Evolutionary conservation across 2,329 filamentous ascomycete species (phyloP).

Genomic region (Bipolaris oryzae): DNA sequence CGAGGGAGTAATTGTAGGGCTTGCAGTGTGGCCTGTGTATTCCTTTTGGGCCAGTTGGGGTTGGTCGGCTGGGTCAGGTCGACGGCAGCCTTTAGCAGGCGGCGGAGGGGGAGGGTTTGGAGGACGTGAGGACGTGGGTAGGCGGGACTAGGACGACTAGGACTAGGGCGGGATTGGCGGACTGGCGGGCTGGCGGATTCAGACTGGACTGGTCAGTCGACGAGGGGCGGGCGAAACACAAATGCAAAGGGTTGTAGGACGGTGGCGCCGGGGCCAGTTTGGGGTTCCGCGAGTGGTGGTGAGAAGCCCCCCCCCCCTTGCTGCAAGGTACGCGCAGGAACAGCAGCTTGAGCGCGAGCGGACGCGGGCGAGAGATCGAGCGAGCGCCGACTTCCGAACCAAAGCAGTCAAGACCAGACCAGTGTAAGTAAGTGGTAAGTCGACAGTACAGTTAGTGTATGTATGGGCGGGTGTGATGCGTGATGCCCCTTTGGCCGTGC

Average conservation of each 20-base stretch:
- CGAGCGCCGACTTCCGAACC: constrained; percentile 23
- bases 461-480: constrained; percentile 2
- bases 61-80: neutral
- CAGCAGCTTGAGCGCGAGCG: constrained; percentile 13
- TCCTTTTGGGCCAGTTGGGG: neutral
- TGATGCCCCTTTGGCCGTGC: constrained; percentile 40
- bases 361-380: constrained; percentile 32
- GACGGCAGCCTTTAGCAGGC: neutral
- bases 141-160: neutral
- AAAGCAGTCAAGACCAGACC: too few relatives aligned
- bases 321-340: constrained; percentile 47
- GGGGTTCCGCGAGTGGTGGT: constrained; percentile 37
- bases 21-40: neutral
- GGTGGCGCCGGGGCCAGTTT: constrained; percentile 28
- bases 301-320: constrained; percentile 27
- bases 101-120: neutral
- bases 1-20: neutral
- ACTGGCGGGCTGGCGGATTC: constrained; percentile 12
- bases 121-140: neutral
- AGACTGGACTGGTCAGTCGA: too few relatives aligned
- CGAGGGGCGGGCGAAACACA: constrained; percentile 9
- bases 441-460: too few relatives aligned
- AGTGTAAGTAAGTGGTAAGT: too few relatives aligned
- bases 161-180: constrained; percentile 20
- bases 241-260: constrained; percentile 36